Evolutionary conservation across 257 asterid genomes (phyloP).

Genomic region (Cynanchum wilfordii): DNA sequence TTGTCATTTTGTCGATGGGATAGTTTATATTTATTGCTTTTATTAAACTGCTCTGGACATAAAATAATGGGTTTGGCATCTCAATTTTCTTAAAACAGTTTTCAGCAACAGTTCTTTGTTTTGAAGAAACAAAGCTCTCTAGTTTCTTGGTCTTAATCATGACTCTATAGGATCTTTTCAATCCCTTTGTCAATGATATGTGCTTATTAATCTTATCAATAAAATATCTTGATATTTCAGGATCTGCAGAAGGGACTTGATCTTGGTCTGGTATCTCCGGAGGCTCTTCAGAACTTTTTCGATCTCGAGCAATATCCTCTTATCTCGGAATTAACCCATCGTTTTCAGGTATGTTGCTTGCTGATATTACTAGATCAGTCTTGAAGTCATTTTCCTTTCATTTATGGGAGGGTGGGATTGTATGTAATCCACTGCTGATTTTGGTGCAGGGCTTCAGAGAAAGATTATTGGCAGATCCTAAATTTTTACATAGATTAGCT

Average conservation of each 20-base stretch:
- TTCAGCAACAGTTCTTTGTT: background rate
- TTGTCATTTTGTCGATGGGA: constrained; percentile 1
- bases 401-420: constrained; percentile 2
- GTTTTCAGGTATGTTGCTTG: constrained; percentile 55
- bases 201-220: constrained; percentile 12
- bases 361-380: background rate
- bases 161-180: background rate
- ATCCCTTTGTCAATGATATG: background rate
- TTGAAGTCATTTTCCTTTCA: background rate
- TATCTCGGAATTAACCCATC: constrained; percentile 59
- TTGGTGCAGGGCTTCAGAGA: constrained; percentile 86
- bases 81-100: background rate
- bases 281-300: constrained; percentile 83
- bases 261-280: constrained; percentile 94
- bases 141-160: background rate
- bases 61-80: background rate
- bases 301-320: constrained; percentile 84
- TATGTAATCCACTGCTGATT: constrained; percentile 7
- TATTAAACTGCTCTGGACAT: background rate
- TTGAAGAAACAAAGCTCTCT: background rate
- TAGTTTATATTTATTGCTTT: background rate
- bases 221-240: constrained; percentile 32
- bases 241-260: constrained; percentile 93
- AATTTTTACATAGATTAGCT: constrained; percentile 79
- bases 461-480: constrained; percentile 91